Evolutionary conservation across 129 eudicot genomes (phyloP), one percentile per base, ranked within the genome.

Genomic region (Rutidosis leptorrhynchoides): DNA sequence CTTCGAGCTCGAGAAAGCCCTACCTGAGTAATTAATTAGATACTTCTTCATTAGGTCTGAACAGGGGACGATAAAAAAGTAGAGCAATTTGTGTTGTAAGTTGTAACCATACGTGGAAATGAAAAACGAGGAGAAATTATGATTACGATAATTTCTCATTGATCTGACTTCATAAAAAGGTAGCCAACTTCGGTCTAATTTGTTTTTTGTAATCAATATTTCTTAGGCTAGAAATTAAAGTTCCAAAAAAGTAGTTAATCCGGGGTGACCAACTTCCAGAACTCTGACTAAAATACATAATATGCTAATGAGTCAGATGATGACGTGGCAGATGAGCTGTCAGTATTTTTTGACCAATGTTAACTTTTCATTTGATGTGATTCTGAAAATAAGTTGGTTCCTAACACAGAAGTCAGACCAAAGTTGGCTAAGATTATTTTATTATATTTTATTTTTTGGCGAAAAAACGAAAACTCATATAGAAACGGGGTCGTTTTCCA

Each of bases 1-100:
- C 97, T 86, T 43, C 87, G 81, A 53, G 99, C 99, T 62, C 95
- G 84, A 53, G 99, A 94, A 28, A 94, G 85, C 16, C 99, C 99
- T 40, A 94, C 88, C 99, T 94, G 82, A n/a, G 23, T 64, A 57
- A 62, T 10, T 43, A 55, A 17, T 65, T 26, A 37, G 16, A 74
- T 49, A 22, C 26, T 51, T 54, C 46, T 55, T 14, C 24, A 32
- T 9, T 22, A 70, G 20, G 61, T 54, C 46, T 49, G 27, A 64
- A 37, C 4, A 35, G 11, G 49, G 25, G 43, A 11, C 20, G 54
- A 58, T n/a, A n/a, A 17, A 6, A 17, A 19, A 28, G n/a, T 14
- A 10, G 46, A 40, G 12, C 46, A 40, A 40, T 37, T 10, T 40
- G 46, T 40, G 46, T 40, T 37, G 14, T 37, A 10, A 40, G 46